Conservation (phyloP, 257 asterid genomes). For the Solanum etuberosum region DNA sequence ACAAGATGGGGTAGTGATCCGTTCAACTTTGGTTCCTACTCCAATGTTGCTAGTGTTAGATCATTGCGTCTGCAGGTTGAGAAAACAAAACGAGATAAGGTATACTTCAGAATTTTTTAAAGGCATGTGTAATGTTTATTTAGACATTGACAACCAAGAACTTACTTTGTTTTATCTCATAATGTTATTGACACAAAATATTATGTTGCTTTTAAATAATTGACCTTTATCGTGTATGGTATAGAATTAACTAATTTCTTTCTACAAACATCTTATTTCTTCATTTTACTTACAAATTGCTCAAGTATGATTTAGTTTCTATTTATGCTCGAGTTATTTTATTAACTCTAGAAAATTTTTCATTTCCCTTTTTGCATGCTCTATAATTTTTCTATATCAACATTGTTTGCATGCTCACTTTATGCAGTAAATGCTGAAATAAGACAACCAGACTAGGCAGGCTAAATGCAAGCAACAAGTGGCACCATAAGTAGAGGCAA, state of each 20-base stretch:
- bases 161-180: background rate
- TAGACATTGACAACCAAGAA: background rate
- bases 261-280: background rate
- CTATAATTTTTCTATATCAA: background rate
- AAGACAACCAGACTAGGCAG: background rate
- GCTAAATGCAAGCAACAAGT: background rate
- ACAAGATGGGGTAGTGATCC: background rate
- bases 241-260: background rate
- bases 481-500: background rate
- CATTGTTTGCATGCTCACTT: background rate
- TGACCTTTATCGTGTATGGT: background rate
- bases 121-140: background rate
- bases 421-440: background rate
- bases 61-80: background rate
- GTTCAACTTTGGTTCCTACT: background rate
- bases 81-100: background rate
- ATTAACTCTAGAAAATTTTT: conserved; percentile 4
- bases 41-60: background rate
- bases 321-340: background rate
- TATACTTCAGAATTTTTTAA: background rate
- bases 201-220: background rate
- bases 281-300: background rate
- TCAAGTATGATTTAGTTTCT: background rate
- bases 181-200: background rate
- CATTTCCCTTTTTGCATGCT: background rate